phyloP scores from a whole-genome alignment of 495 filamentous ascomycete species.

The Penicillium lagena region DNA sequence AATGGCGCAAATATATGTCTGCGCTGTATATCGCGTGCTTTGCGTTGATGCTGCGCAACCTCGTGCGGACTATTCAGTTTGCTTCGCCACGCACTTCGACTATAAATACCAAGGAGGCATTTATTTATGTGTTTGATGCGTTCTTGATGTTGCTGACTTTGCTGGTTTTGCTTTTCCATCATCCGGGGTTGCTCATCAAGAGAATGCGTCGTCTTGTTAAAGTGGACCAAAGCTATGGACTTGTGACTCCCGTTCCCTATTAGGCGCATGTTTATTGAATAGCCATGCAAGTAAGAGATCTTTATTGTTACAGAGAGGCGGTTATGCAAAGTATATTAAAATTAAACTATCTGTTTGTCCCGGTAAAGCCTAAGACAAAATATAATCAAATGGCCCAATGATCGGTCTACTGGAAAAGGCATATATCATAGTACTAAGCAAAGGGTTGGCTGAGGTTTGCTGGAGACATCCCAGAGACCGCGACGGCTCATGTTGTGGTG shows the following conservation, averaged over 20 bases:
- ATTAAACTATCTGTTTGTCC: too few species aligned
- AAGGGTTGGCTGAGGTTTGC: too few species aligned
- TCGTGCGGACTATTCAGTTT: slow-evolving; percentile 39
- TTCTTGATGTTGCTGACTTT: slow-evolving; percentile 23
- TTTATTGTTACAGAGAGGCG: too few species aligned
- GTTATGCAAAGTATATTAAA: too few species aligned
- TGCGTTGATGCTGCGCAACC: slow-evolving; percentile 32
- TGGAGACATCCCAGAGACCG: too few species aligned
- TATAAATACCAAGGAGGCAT: slow-evolving; percentile 24
- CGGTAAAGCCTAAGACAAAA: too few species aligned
- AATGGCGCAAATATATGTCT: slow-evolving; percentile 29
- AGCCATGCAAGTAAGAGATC: background rate
- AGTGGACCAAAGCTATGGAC: slow-evolving; percentile 1
- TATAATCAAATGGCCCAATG: too few species aligned
- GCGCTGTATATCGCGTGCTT: slow-evolving; percentile 31
- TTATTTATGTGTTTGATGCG: slow-evolving; percentile 36
- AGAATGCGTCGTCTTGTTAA: slow-evolving; percentile 10
- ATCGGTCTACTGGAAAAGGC: too few species aligned
- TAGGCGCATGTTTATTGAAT: slow-evolving; percentile 12
- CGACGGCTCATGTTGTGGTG: too few species aligned
- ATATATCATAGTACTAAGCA: too few species aligned
- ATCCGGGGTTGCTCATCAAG: slow-evolving; percentile 29
- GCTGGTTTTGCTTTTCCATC: slow-evolving; percentile 18
- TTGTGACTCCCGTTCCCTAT: background rate
- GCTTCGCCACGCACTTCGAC: slow-evolving; percentile 10